Evolutionary conservation across 108 stramenopile species (phyloP), one percentile per base, ranked within the genome.

Genomic region (Parmales sp.): DNA sequence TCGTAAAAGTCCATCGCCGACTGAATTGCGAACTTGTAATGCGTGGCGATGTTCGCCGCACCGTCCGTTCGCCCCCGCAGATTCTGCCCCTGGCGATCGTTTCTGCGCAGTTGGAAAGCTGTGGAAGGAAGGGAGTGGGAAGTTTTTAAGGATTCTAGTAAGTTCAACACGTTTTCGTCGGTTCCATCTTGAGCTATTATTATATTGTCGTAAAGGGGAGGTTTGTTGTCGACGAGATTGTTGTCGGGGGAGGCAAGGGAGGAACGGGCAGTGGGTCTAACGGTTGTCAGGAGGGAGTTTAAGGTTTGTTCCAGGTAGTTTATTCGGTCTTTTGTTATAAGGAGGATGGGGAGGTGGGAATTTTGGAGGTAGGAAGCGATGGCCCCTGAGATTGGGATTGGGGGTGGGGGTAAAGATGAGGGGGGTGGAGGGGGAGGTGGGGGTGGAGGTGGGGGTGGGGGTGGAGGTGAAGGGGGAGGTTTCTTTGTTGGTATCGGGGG

Each of bases 1-100:
- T 20, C 38, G 44, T 25, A 2, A 11, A 37, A 3, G 9, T 39
- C 72, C 7, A 80, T 39, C 0, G 43, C 78, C 19, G 31, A 43
- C 1, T 25, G 11, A 13, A 82, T 72, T 16, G 83, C 66, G 34
- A 64, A 82, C 48, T 72, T 74, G 71, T 84, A 84, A 69, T 78
- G 69, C 34, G 51, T 28, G 18, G 83, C 69, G 37, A 72, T 74
- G 19, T 36, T 77, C 38, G 39, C 63, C 1, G 60, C 78, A 28
- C 80, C 72, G 16, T 37, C 72, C 31, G 4, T 46, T 18, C 23
- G 46, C 51, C 22, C 29, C 20, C 44, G 13, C 43, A 11, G 69
- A 37, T 20, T 48, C 2, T 38, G 38, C 20, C n/a, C 38, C 13
- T 39, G 38, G 20, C 25, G 6, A 13, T 65, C 5, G 20, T 65